Evolutionary conservation across 306 rosid genomes (phyloP).

Genomic region (Glycine latifolia): DNA sequence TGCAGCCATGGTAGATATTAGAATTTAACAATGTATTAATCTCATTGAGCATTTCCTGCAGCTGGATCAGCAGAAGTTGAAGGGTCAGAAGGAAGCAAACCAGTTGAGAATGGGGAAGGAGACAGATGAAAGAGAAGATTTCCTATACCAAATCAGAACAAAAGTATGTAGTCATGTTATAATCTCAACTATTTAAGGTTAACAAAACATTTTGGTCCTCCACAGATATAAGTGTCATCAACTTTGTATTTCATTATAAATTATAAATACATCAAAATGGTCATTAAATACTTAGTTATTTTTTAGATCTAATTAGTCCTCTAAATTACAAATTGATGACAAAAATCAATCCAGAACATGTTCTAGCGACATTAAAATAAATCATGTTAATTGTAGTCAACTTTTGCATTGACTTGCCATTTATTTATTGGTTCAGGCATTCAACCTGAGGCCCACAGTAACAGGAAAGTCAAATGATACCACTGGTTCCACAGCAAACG

Average conservation of each 20-base stretch:
- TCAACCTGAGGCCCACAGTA: constrained; percentile 82
- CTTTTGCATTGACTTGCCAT: constrained; percentile 23
- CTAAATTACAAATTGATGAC: neutral
- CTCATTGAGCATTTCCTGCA: constrained; percentile 44
- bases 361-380: constrained; percentile 14
- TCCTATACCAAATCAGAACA: constrained; percentile 81
- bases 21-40: constrained; percentile 33
- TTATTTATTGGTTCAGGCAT: constrained; percentile 64
- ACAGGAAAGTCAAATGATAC: constrained; percentile 60
- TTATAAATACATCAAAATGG: constrained; percentile 23
- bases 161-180: constrained; percentile 58
- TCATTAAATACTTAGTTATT: neutral
- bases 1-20: constrained; percentile 28
- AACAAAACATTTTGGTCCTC: constrained; percentile 14
- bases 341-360: neutral
- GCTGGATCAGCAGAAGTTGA: constrained; percentile 50
- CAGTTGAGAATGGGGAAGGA: constrained; percentile 55
- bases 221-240: neutral
- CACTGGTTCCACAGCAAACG: constrained; percentile 61
- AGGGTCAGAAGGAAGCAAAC: constrained; percentile 58
- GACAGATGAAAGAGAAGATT: constrained; percentile 76
- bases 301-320: neutral
- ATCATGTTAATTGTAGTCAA: constrained; percentile 38
- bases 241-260: neutral
- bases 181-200: neutral